A percentile compares a stretch with the other conserved stretches of the same genome.
These are phyloP conservation scores for Penicillium paneum DNA, from an alignment of 2,329 filamentous ascomycete genomes.

Conservation along the genomic window DNA sequence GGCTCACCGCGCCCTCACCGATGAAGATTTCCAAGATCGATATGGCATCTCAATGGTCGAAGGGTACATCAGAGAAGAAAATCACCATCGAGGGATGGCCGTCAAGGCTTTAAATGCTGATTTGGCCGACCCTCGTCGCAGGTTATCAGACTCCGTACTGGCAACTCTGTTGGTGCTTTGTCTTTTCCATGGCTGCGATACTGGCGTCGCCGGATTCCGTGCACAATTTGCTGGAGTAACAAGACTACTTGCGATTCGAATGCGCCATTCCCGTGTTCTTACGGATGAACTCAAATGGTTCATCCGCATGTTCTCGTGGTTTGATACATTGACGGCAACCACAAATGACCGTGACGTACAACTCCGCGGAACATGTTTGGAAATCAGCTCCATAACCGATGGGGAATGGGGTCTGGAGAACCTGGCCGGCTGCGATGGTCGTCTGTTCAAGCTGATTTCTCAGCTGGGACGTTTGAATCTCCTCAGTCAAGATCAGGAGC, in stretches of 20 bases:
- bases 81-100: conserved; percentile 78
- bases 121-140: conserved; percentile 70
- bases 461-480: conserved; percentile 81
- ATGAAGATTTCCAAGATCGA: conserved; percentile 35
- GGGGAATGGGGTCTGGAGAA: conserved; percentile 77
- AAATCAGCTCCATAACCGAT: conserved; percentile 61
- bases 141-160: conserved; percentile 80
- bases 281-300: conserved; percentile 76
- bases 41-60: conserved; percentile 48
- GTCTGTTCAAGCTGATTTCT: conserved; percentile 81
- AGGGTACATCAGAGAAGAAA: conserved; percentile 70
- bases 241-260: conserved; percentile 77
- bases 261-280: conserved; percentile 56
- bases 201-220: conserved; percentile 86
- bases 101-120: conserved; percentile 81
- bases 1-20: conserved; percentile 44
- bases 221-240: conserved; percentile 91
- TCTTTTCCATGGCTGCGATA: conserved; percentile 90
- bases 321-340: conserved; percentile 86
- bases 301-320: conserved; percentile 88
- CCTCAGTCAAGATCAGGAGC: conserved; percentile 64
- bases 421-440: conserved; percentile 79
- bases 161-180: conserved; percentile 85
- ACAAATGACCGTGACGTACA: conserved; percentile 90
- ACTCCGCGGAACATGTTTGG: conserved; percentile 61